These are phyloP conservation scores for peach (Prunus persica) DNA, from an alignment of 306 rosid species.

Conservation along the genomic window Prunus_persica_NCBIv2 NC_034012.1:3155001-3155500, in stretches of 20 bases:
- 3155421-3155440: background rate
- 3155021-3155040: background rate
- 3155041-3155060: background rate
- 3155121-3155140: background rate
- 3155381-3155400: background rate
- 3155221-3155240: too few species aligned
- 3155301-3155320: too few species aligned
- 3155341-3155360: too few species aligned
- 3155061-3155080: background rate
- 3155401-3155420: background rate
- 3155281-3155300: background rate
- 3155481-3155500: background rate
- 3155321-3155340: too few species aligned
- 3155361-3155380: background rate
- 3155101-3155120: background rate
- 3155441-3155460: background rate
- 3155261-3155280: too few species aligned
- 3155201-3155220: too few species aligned
- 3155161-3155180: too few species aligned
- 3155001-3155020: background rate
- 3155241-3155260: too few species aligned
- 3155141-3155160: background rate
- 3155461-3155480: background rate
- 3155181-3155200: background rate
- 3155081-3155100: background rate